phyloP scores from a whole-genome alignment of 345 rosid genomes.

The Syzygium oleosum region DNA sequence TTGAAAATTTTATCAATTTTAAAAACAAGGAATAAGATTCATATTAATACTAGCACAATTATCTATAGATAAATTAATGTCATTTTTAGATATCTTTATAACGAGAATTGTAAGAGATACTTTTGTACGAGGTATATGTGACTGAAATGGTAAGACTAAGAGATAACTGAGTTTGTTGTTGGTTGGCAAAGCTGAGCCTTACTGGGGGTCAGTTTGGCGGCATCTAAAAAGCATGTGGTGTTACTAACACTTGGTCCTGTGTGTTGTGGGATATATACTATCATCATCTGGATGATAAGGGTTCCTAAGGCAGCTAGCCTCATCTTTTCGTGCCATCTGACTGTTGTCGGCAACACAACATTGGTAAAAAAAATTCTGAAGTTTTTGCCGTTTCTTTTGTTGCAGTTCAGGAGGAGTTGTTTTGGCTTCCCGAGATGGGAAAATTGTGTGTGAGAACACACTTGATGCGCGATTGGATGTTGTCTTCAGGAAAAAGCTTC shows the following conservation, averaged over 20 bases:
- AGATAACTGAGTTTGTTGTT: background rate
- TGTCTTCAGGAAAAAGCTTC: conserved; percentile 82
- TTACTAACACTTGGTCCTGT: background rate
- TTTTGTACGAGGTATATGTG: background rate
- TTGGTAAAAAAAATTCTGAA: conserved; percentile 3
- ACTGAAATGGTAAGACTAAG: background rate
- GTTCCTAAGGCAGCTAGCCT: background rate
- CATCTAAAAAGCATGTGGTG: background rate
- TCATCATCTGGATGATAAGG: background rate
- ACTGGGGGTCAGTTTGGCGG: background rate
- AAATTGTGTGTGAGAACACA: conserved; percentile 89
- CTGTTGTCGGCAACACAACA: background rate
- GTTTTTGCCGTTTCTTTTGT: conserved; percentile 5
- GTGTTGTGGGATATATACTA: background rate
- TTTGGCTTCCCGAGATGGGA: conserved; percentile 91
- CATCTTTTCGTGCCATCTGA: background rate
- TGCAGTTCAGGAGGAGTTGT: conserved; percentile 95
- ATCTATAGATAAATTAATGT: too few relatives aligned
- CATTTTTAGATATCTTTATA: too few relatives aligned
- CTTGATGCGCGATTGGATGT: conserved; percentile 95
- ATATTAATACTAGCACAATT: too few relatives aligned
- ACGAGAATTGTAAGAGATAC: background rate
- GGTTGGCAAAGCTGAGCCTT: background rate
- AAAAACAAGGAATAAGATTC: too few relatives aligned
- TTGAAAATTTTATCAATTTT: too few relatives aligned